phyloP scores from a whole-genome alignment of 306 rosid species.

The Prinsepia uniflora region DNA sequence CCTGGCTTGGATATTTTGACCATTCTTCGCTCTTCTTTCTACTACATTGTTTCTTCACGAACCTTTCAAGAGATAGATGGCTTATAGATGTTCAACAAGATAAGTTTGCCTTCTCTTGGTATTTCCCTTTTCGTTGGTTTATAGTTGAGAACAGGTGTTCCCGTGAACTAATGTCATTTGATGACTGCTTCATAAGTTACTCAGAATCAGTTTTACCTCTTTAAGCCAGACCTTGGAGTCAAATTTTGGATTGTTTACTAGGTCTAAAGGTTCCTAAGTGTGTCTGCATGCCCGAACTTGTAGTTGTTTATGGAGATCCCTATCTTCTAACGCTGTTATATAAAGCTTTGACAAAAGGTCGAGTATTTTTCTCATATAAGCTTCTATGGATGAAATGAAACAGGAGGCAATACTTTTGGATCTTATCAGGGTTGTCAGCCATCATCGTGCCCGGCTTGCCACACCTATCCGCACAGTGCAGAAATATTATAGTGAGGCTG shows the following conservation, averaged over 20 bases:
- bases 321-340: neutral
- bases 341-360: neutral
- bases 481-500: constrained; percentile 67
- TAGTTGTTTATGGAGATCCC: constrained; percentile 1
- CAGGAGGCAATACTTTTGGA: constrained; percentile 95
- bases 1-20: neutral
- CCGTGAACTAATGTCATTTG: neutral
- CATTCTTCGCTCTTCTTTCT: neutral
- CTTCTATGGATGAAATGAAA: constrained; percentile 34
- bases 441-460: constrained; percentile 90
- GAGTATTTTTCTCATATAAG: constrained; percentile 18
- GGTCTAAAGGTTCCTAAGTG: neutral
- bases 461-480: constrained; percentile 97
- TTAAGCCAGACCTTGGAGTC: neutral
- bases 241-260: neutral
- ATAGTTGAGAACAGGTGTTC: too few species aligned
- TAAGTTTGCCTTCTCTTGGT: neutral
- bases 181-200: neutral
- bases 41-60: constrained; percentile 2
- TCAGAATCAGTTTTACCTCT: neutral
- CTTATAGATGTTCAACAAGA: neutral
- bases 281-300: neutral
- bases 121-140: neutral
- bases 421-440: constrained; percentile 91
- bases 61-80: neutral